Base-by-base conservation (phyloP, 352 stramenopile genomes). In the Vaucheria bursata region DNA sequence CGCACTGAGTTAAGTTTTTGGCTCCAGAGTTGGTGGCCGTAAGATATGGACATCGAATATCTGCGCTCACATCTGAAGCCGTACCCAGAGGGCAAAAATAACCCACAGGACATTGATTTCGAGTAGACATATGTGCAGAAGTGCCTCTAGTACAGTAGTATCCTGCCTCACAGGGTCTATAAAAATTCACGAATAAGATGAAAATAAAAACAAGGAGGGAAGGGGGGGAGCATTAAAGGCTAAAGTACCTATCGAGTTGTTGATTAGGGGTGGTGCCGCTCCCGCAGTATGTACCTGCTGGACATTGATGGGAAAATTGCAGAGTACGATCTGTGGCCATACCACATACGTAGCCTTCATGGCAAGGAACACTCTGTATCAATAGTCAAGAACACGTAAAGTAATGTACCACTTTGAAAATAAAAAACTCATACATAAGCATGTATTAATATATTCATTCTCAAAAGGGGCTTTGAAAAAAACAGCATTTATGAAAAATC, bases 11-110 rank as follows among this genome's bases (percentile, higher is more conserved):
- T 18, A 98, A 78, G 35, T 90, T 83, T 33, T 91, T 86, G 7
- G 92, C 84, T 0, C 92, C 95, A 33, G 88, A 80, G 1, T 77
- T 81, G 4, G 90, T 93, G 79, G 90, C 95, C n/a, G 93, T 98
- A 18, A 91, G 87, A 33, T 87, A 88, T 0, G 95, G 95, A 67
- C 95, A 98, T 39, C 91, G 87, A 5, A 88, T 91, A 53, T 95
- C 92, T 33, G 89, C 88, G 34, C 87, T 90, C 7, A 88, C 88
- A 25, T 86, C 87, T 67, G 90, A 90, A 8, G 93, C 86, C 1
- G 94, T 97, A 25, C 92, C 94, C 6, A 85, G 36, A 0, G 92
- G 89, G 81, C 95, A 98, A 81, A 93, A 98, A 40, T 92, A 93
- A 25, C 91, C 91, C 33, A 96, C 91, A 0, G 87, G 80, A 73